Conservation (phyloP, 352 stramenopile genomes). For the Albugo candida region DNA sequence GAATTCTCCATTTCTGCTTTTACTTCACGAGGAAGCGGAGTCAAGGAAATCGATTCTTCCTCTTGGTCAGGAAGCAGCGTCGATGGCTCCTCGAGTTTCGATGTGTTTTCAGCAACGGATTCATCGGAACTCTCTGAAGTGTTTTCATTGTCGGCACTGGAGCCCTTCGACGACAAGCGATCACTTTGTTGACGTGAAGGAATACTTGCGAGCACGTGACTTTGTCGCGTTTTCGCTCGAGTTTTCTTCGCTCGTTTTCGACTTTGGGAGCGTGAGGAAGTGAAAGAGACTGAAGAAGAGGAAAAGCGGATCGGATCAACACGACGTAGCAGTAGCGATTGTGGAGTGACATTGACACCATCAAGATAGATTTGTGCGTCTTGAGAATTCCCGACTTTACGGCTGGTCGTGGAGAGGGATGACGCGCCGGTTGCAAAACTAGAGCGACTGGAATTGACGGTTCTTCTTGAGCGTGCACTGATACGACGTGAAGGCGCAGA, state of each 20-base stretch:
- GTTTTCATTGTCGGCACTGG: too few relatives aligned
- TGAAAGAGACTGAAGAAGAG: constrained; percentile 11
- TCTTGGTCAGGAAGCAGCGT: too few relatives aligned
- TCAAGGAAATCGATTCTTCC: too few relatives aligned
- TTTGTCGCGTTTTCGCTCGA: constrained; percentile 15
- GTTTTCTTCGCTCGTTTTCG: constrained; percentile 11
- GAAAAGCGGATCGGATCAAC: constrained; percentile 20
- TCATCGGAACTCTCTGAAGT: too few relatives aligned
- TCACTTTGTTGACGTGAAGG: too few relatives aligned
- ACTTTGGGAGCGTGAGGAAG: constrained; percentile 8
- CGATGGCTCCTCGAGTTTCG: too few relatives aligned
- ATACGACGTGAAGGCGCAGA: too few relatives aligned
- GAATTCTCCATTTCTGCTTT: too few relatives aligned
- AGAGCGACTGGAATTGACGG: constrained; percentile 19
- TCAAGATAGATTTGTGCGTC: constrained; percentile 40
- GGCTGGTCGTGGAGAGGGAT: constrained; percentile 44
- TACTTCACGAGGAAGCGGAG: too few relatives aligned
- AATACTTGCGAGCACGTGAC: constrained; percentile 7
- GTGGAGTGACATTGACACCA: constrained; percentile 46
- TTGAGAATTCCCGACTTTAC: constrained; percentile 16
- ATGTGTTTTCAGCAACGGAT: too few relatives aligned
- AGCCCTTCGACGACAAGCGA: too few relatives aligned
- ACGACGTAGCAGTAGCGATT: constrained; percentile 50
- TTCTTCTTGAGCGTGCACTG: constrained; percentile 10
- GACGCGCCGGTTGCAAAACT: constrained; percentile 37